Evolutionary conservation across 768 basidiomycete species (phyloP).

Genomic region (Tephrocybe sp.): DNA sequence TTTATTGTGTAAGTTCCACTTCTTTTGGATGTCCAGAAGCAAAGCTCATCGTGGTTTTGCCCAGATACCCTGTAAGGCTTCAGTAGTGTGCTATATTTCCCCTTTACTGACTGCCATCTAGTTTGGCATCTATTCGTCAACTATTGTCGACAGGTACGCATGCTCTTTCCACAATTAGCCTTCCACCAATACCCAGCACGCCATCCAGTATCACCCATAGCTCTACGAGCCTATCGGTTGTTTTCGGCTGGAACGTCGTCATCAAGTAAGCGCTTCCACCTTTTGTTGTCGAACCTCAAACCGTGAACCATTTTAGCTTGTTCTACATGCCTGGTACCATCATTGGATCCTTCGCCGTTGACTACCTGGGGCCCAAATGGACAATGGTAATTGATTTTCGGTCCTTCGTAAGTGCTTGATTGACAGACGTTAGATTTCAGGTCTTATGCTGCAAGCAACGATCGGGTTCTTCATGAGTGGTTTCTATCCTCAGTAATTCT

Average conservation of each 20-base stretch:
- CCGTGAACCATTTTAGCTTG: slow-evolving; percentile 23
- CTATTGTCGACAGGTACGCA: slow-evolving; percentile 63
- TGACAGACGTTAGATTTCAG: slow-evolving; percentile 49
- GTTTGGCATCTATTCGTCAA: slow-evolving; percentile 83
- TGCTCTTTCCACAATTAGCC: background rate
- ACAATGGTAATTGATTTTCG: slow-evolving; percentile 55
- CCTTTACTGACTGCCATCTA: slow-evolving; percentile 22
- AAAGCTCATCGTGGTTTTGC: background rate
- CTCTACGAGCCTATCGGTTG: slow-evolving; percentile 48
- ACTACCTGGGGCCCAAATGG: slow-evolving; percentile 72
- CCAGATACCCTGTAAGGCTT: slow-evolving; percentile 63
- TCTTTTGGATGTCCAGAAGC: background rate
- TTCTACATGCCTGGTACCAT: slow-evolving; percentile 54
- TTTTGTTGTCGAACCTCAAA: background rate
- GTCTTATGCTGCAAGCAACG: slow-evolving; percentile 66
- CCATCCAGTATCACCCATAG: slow-evolving; percentile 59
- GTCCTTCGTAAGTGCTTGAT: background rate
- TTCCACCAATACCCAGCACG: background rate
- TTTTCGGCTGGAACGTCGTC: slow-evolving; percentile 85
- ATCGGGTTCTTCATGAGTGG: slow-evolving; percentile 93
- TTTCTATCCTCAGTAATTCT: slow-evolving; percentile 52
- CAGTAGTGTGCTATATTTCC: background rate
- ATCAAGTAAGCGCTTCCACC: slow-evolving; percentile 60
- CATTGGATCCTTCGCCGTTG: slow-evolving; percentile 73
- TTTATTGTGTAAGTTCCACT: slow-evolving; percentile 63